A percentile compares a stretch with the other conserved stretches of the same genome.
phyloP scores from a whole-genome alignment of 768 basidiomycete genomes.

The Chalciporus sphaerocephalus region DNA sequence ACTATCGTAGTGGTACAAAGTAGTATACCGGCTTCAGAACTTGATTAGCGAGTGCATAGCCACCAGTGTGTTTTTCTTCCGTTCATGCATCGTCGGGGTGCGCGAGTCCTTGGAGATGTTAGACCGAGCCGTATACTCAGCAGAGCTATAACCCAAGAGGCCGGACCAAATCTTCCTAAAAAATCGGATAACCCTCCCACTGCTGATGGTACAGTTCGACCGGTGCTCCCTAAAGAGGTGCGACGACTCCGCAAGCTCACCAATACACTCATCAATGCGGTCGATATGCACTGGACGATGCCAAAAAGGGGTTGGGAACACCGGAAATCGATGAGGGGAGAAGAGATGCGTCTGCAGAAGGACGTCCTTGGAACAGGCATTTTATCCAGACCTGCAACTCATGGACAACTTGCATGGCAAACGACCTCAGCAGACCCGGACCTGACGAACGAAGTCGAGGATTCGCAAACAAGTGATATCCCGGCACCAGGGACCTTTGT shows the following conservation, averaged over 20 bases:
- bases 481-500: constrained; percentile 46
- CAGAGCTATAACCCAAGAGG: constrained; percentile 3
- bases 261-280: constrained; percentile 33
- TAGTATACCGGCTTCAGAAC: too few relatives aligned
- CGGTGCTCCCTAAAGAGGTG: constrained; percentile 2
- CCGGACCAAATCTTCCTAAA: background rate
- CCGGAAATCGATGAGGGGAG: constrained; percentile 34
- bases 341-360: constrained; percentile 36
- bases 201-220: background rate
- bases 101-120: constrained; percentile 20
- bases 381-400: constrained; percentile 18
- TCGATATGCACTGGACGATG: constrained; percentile 22
- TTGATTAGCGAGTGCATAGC: constrained; percentile 16
- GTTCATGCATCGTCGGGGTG: constrained; percentile 28
- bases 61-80: constrained; percentile 23
- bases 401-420: constrained; percentile 25
- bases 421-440: constrained; percentile 16
- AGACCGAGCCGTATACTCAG: constrained; percentile 11
- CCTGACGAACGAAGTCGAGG: constrained; percentile 13
- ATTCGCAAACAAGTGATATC: constrained; percentile 13
- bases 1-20: too few relatives aligned
- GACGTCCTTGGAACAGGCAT: constrained; percentile 12
- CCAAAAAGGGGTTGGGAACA: constrained; percentile 36
- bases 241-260: constrained; percentile 19
- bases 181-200: background rate